These are phyloP conservation scores for Aspergillus campestris DNA, from an alignment of 495 filamentous ascomycete genomes.

Conservation along the genomic window DNA sequence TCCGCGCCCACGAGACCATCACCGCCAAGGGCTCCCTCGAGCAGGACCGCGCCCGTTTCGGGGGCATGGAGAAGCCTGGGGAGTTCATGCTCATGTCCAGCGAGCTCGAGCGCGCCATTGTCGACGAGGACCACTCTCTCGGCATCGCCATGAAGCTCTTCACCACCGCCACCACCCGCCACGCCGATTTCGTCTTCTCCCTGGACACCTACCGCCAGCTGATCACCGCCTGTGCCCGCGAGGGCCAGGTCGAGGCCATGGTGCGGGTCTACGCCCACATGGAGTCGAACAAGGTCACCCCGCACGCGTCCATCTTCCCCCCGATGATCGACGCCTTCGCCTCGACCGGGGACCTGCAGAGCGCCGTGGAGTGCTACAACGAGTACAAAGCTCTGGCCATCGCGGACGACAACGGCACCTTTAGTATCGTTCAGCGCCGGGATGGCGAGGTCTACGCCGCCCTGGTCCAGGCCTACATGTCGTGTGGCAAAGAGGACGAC, in stretches of 20 bases:
- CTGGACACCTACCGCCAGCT: slow-evolving; percentile 72
- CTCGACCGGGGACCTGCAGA: slow-evolving; percentile 65
- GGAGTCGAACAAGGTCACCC: slow-evolving; percentile 63
- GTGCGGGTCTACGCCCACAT: slow-evolving; percentile 81
- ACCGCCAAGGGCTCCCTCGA: slow-evolving; percentile 62
- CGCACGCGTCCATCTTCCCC: slow-evolving; percentile 73
- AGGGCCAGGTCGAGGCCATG: slow-evolving; percentile 77
- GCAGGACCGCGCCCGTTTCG: slow-evolving; percentile 67
- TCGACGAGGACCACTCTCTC: slow-evolving; percentile 79
- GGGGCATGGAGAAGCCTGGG: slow-evolving; percentile 75
- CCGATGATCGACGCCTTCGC: slow-evolving; percentile 91
- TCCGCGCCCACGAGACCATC: slow-evolving; percentile 64
- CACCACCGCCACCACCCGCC: slow-evolving; percentile 53
- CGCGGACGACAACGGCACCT: slow-evolving; percentile 66
- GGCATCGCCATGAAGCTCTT: slow-evolving; percentile 79
- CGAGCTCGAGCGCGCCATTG: slow-evolving; percentile 71
- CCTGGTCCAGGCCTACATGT: slow-evolving; percentile 76
- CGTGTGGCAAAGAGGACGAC: slow-evolving; percentile 66
- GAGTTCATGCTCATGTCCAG: slow-evolving; percentile 86
- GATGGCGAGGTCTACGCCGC: slow-evolving; percentile 83
- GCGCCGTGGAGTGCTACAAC: slow-evolving; percentile 91
- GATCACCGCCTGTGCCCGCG: slow-evolving; percentile 75
- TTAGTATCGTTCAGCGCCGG: slow-evolving; percentile 60
- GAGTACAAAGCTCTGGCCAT: slow-evolving; percentile 82
- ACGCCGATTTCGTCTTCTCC: slow-evolving; percentile 47